phyloP scores from a whole-genome alignment of 192 early-diverging fungal genomes.

The Coemansia sp. region DNA sequence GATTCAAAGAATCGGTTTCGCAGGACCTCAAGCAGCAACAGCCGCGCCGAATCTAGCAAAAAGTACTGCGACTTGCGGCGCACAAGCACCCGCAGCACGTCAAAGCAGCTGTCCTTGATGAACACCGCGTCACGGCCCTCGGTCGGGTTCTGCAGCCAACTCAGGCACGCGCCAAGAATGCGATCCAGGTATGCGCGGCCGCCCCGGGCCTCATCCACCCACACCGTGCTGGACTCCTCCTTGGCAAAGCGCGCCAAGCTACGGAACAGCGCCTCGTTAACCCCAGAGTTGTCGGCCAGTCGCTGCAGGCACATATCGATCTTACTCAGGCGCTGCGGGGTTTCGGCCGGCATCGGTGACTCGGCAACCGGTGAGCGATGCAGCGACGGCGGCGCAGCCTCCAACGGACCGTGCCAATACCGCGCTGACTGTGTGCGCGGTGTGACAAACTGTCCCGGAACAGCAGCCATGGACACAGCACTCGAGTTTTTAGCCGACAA shows the following conservation, averaged over 20 bases:
- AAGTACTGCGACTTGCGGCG: constrained; percentile 48
- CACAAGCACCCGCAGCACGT: constrained; percentile 50
- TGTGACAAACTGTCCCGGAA: constrained; percentile 15
- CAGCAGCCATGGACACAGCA: neutral
- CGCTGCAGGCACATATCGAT: constrained; percentile 29
- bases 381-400: constrained; percentile 5
- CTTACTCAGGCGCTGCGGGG: constrained; percentile 32
- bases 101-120: constrained; percentile 51
- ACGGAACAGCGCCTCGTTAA: constrained; percentile 48
- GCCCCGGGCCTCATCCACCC: constrained; percentile 22
- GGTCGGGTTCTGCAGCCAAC: constrained; percentile 41
- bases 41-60: constrained; percentile 28
- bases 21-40: constrained; percentile 43
- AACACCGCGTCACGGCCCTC: constrained; percentile 50
- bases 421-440: constrained; percentile 49
- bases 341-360: constrained; percentile 39
- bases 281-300: constrained; percentile 23
- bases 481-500: constrained; percentile 2
- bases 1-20: constrained; percentile 50
- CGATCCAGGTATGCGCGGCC: constrained; percentile 36
- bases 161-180: constrained; percentile 40
- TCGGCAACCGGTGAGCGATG: constrained; percentile 12
- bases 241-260: constrained; percentile 52
- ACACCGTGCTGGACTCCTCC: constrained; percentile 39
- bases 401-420: constrained; percentile 49